Evolutionary conservation across 371 early-diverging fungal species (phyloP), one percentile per base, ranked within the genome.

Genomic region (Cokeromyces recurvatus): DNA sequence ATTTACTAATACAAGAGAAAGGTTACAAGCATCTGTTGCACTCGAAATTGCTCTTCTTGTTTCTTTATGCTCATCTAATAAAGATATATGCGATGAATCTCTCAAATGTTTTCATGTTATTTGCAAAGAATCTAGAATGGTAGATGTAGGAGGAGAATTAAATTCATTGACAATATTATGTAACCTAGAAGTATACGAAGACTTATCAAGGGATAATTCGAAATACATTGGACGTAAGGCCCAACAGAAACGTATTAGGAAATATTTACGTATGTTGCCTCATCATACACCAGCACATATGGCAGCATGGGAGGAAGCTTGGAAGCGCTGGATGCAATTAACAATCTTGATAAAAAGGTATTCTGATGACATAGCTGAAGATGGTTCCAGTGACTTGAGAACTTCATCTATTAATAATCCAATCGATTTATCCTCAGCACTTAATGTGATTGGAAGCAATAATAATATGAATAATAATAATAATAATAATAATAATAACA

Each of bases 241-340:
- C 0, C 84, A 86, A 51, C 91, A 93, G 53, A 88, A 91, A 46
- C 71, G 84, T 4, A 76, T 89, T 23, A 67, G 91, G 9, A 82
- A 79, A 35, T 71, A 85, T 20, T 55, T 93, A 36, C 77, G 89
- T 4, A 69, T 80, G 51, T 68, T 87, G 37, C 68, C 73, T 20
- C 63, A 68, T 12, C 86, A 84, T 12, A 87, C 90, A 1, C 78
- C 84, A 4, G 89, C 90, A 7, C 86, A 82, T 44, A 63, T 90
- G 51, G 85, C 84, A 0, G 91, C 90, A 7, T 91, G 91, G 90
- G 91, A 90, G 58, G 91, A 91, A 53, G 80, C 83, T 0, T 93
- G 91, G 91, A 71, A 75, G 29, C 79, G 89, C 14, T 93, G 93
- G 91, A 78, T 75, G 38, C 55, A 60, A 15, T 52, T 84, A 8